Conservation (phyloP, 106 monocot genomes). For the Amphibolis antarctica region DNA sequence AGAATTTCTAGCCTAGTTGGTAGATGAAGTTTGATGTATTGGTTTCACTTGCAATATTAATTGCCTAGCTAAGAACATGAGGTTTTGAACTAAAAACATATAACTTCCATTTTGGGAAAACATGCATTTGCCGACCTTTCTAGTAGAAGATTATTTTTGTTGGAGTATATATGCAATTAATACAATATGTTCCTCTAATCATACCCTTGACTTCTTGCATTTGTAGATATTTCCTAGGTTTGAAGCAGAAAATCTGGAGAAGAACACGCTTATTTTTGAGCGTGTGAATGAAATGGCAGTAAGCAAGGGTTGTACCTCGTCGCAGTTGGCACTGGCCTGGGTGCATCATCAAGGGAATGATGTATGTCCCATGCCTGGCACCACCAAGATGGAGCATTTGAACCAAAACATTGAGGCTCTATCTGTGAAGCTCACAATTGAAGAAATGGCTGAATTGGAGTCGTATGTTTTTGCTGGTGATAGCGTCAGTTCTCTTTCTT, state of each 20-base stretch:
- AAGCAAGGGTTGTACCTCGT: constrained; percentile 64
- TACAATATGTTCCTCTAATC: too few species aligned
- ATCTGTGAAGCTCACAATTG: constrained; percentile 35
- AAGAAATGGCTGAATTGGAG: constrained; percentile 51
- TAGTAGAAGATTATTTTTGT: too few species aligned
- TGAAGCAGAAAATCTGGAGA: constrained; percentile 30
- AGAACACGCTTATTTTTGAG: constrained; percentile 48
- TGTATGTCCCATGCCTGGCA: constrained; percentile 74
- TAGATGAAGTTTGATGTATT: too few species aligned
- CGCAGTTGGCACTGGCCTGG: constrained; percentile 77
- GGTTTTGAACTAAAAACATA: too few species aligned
- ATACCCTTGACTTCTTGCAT: too few species aligned
- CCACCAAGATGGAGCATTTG: constrained; percentile 52
- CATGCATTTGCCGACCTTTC: too few species aligned
- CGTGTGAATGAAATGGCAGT: constrained; percentile 43
- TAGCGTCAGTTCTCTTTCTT: constrained; percentile 1
- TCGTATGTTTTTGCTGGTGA: constrained; percentile 29
- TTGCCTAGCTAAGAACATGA: too few species aligned
- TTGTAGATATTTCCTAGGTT: background rate
- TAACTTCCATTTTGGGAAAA: too few species aligned
- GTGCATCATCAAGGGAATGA: too few species aligned
- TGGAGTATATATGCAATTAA: too few species aligned
- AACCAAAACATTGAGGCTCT: constrained; percentile 43
- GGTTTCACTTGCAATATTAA: too few species aligned
- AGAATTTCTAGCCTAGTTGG: too few species aligned